Conservation (phyloP, 768 basidiomycete genomes). For the Tephrocybe sp. region DNA sequence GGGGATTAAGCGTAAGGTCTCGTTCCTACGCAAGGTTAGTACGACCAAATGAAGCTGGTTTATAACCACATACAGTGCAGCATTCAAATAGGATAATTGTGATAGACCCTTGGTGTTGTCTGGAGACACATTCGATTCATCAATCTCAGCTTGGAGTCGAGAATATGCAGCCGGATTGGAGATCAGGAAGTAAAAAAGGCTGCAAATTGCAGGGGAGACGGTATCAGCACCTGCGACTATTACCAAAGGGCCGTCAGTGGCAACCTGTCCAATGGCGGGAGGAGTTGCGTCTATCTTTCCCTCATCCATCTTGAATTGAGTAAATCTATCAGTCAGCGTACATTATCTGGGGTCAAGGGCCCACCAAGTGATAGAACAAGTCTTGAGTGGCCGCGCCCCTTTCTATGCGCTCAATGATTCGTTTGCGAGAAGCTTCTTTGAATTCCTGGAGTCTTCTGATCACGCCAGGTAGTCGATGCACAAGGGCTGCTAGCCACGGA, state of each 20-base stretch:
- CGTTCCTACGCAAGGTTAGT: too few species aligned
- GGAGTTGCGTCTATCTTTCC: slow-evolving; percentile 13
- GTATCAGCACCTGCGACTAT: slow-evolving; percentile 18
- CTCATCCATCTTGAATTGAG: slow-evolving; percentile 16
- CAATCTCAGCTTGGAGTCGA: slow-evolving; percentile 7
- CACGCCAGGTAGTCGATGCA: slow-evolving; percentile 7
- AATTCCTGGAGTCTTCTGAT: slow-evolving; percentile 11
- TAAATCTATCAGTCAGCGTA: neutral
- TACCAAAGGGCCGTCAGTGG: slow-evolving; percentile 13
- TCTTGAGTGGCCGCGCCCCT: slow-evolving; percentile 28
- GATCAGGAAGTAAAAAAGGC: slow-evolving; percentile 16
- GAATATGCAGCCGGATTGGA: slow-evolving; percentile 12
- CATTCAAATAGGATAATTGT: slow-evolving; percentile 21
- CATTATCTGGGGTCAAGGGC: too few species aligned
- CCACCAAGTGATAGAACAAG: slow-evolving; percentile 7
- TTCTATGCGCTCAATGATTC: slow-evolving; percentile 57
- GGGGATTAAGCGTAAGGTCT: slow-evolving; percentile 34
- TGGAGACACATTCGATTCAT: neutral
- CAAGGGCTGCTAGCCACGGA: slow-evolving; percentile 16
- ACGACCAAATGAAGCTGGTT: too few species aligned
- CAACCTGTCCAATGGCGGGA: slow-evolving; percentile 15
- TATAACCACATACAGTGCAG: slow-evolving; percentile 34
- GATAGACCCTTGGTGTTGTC: neutral
- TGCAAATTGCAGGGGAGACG: slow-evolving; percentile 13
- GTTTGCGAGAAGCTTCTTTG: slow-evolving; percentile 41